Base-by-base conservation (phyloP, 768 basidiomycete species). In the Leccinellum luteum region DNA sequence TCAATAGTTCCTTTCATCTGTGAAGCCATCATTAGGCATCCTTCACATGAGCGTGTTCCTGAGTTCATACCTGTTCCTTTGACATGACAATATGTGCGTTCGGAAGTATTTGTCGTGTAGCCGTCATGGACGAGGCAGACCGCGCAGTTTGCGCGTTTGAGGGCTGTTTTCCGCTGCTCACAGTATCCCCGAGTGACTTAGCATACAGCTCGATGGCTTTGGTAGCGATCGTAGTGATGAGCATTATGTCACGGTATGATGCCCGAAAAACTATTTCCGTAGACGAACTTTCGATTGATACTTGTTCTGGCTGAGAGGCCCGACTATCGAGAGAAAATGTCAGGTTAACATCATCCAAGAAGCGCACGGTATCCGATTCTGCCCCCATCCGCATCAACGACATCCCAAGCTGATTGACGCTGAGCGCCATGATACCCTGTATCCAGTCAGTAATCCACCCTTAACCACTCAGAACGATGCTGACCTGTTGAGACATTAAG, bases 181-280 rank as follows among this genome's bases (percentile, higher is more conserved):
- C 52, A 43, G 55, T 44, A 44, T 67, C 61, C 27, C 61, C 69
- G 63, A 76, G 81, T 50, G 74, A 81, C 48, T 32, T 60, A 52
- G 75, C 73, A 61, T 91, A 94, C n/a, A 94, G 78, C 56, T 89
- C 87, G 34, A 92, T 74, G 0, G 94, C 97, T 60, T 88, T 92
- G 69, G 93, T 92, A 64, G 91, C 81, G 60, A 96, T 95, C 4
- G 85, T 76, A 48, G 81, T 86, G 62, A 98, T 98, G 61, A 98
- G 81, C 62, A 84, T 85, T 70, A 98, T 92, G 69, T 99, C 97
- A 19, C 92, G 85, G 66, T 94, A 94, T 0, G 96, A 98, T n/a
- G 93, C 93, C 25, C 97, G 84, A 71, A 99, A 88, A 54, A 98
- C 82, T 63, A 99, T 81, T 2, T 94, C 89, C 59, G 91, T 88